Percentiles rank a stretch among this genome's conserved stretches.
Conservation (phyloP, 192 early-diverging fungal species). For the Chytriomyces hyalinus region DNA sequence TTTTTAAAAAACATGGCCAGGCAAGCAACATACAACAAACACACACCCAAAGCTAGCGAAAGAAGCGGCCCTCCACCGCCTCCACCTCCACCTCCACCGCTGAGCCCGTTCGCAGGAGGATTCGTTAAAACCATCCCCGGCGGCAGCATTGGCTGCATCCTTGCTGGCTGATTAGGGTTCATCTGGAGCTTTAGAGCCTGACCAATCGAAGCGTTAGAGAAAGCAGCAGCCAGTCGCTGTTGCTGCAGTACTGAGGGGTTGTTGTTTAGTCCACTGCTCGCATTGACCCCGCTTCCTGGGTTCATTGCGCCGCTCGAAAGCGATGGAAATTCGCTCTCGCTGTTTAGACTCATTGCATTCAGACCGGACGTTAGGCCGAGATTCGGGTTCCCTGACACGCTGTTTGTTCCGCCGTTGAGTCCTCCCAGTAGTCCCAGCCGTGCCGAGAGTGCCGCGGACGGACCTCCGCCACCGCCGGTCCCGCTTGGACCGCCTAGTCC, state of each 20-base stretch:
- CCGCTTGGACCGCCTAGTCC: neutral
- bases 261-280: constrained; percentile 42
- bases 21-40: constrained; percentile 30
- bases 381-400: no score
- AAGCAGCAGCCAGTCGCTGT: neutral
- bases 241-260: constrained; percentile 38
- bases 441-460: constrained; percentile 1
- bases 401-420: neutral
- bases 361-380: no score
- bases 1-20: constrained; percentile 15
- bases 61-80: constrained; percentile 10
- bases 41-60: constrained; percentile 41
- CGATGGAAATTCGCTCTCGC: no score
- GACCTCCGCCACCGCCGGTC: constrained; percentile 22
- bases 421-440: neutral
- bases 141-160: neutral
- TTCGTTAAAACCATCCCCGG: constrained; percentile 9
- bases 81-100: constrained; percentile 7
- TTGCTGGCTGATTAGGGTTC: constrained; percentile 6
- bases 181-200: neutral
- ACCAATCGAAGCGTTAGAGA: neutral
- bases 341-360: no score
- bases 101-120: neutral
- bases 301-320: neutral
- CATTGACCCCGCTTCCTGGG: neutral